Percentiles rank a stretch among this genome's conserved stretches.
Evolutionary conservation across 1,284 basidiomycete genomes (phyloP).

Genomic region (Apiotrichum sp.): DNA sequence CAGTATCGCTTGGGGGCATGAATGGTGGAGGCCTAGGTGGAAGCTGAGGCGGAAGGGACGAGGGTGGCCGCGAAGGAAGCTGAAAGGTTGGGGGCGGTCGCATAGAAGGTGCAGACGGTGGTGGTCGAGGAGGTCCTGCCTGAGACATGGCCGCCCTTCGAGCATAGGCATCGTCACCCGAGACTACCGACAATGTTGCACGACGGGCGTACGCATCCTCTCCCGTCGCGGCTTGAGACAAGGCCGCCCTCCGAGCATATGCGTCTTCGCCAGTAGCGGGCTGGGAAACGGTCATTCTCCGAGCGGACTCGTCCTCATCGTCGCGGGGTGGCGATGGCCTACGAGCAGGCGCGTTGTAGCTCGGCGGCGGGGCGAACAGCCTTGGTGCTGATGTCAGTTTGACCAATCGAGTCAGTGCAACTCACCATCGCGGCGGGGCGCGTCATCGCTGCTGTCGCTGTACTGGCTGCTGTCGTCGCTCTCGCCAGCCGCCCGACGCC

Average conservation of each 20-base stretch:
- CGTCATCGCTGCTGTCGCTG: constrained; percentile 42
- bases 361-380: constrained; percentile 42
- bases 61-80: background rate
- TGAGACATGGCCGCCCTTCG: constrained; percentile 25
- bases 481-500: constrained; percentile 25
- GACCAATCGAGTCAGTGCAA: background rate
- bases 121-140: background rate
- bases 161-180: constrained; percentile 40
- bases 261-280: constrained; percentile 31
- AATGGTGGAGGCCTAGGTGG: constrained; percentile 2
- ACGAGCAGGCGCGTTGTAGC: constrained; percentile 16
- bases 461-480: constrained; percentile 38
- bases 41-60: background rate
- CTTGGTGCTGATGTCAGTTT: constrained; percentile 34
- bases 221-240: background rate
- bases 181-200: constrained; percentile 19
- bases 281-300: constrained; percentile 25
- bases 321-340: constrained; percentile 32
- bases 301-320: constrained; percentile 32
- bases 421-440: constrained; percentile 43
- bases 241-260: constrained; percentile 34
- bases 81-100: background rate
- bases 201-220: constrained; percentile 41
- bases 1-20: constrained; percentile 3
- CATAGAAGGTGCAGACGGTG: constrained; percentile 1